These are phyloP conservation scores for Thecaphora frezii DNA, from an alignment of 1,284 basidiomycete species.

Conservation along the genomic window DNA sequence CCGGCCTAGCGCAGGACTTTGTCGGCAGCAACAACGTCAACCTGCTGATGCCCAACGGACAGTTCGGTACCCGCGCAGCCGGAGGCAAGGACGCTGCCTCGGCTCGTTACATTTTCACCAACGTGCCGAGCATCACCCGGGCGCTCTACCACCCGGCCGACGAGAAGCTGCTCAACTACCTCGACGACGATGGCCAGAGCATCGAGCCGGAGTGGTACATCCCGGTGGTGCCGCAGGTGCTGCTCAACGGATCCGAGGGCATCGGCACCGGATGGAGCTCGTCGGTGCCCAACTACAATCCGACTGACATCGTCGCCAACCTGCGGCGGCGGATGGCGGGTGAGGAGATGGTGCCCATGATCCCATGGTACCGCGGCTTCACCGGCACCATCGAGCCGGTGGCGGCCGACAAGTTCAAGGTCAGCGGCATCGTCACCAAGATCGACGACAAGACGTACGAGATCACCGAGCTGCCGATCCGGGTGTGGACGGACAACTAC, in stretches of 20 bases:
- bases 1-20: slow-evolving; percentile 90
- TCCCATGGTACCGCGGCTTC: slow-evolving; percentile 97
- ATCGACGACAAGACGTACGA: slow-evolving; percentile 84
- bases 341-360: slow-evolving; percentile 81
- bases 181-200: slow-evolving; percentile 81
- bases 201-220: slow-evolving; percentile 97
- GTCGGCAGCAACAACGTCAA: slow-evolving; percentile 97
- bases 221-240: slow-evolving; percentile 82
- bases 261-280: slow-evolving; percentile 99
- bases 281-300: slow-evolving; percentile 89
- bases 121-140: slow-evolving; percentile 76
- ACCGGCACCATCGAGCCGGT: slow-evolving; percentile 77
- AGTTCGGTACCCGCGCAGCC: slow-evolving; percentile 77
- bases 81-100: slow-evolving; percentile 74
- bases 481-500: slow-evolving; percentile 90
- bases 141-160: slow-evolving; percentile 80
- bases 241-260: slow-evolving; percentile 94
- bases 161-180: slow-evolving; percentile 78
- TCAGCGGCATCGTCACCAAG: slow-evolving; percentile 75
- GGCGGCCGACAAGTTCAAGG: slow-evolving; percentile 83
- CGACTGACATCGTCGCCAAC: slow-evolving; percentile 84
- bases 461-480: slow-evolving; percentile 92
- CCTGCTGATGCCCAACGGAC: slow-evolving; percentile 83
- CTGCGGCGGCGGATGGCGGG: slow-evolving; percentile 82
- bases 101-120: slow-evolving; percentile 94